A percentile compares a stretch with the other conserved stretches of the same genome.
phyloP scores from a whole-genome alignment of 179 eudicot species.

The Spergularia azorica region DNA sequence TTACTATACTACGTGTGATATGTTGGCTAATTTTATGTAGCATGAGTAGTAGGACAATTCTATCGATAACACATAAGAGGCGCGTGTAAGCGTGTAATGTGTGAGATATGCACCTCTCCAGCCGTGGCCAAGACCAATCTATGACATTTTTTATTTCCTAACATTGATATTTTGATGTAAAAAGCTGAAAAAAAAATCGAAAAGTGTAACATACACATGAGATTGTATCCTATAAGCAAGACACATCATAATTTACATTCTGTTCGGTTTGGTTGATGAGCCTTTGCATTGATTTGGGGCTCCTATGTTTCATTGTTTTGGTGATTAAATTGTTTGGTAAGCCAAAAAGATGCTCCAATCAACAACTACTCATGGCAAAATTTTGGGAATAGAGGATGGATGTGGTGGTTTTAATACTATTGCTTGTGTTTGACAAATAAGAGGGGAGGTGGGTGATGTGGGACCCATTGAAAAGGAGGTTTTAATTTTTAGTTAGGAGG shows the following conservation, averaged over 20 bases:
- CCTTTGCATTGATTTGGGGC: slow-evolving; percentile 19
- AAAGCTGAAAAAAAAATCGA: background rate
- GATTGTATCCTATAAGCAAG: slow-evolving; percentile 11
- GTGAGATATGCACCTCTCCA: too few species aligned
- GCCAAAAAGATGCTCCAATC: background rate
- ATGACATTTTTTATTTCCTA: background rate
- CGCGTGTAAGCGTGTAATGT: too few species aligned
- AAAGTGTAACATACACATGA: slow-evolving; percentile 17
- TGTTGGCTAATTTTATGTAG: too few species aligned
- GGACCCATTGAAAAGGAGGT: slow-evolving; percentile 34
- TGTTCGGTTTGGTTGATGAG: slow-evolving; percentile 21
- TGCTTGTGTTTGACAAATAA: slow-evolving; percentile 35
- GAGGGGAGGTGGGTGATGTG: slow-evolving; percentile 41
- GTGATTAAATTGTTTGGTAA: slow-evolving; percentile 28
- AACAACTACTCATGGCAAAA: background rate
- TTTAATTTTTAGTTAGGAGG: slow-evolving; percentile 31
- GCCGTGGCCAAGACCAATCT: background rate
- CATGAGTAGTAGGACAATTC: too few species aligned
- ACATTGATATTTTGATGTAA: background rate
- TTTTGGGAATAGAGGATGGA: background rate
- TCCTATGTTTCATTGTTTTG: slow-evolving; percentile 30
- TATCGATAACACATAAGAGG: too few species aligned
- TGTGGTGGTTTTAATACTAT: slow-evolving; percentile 17
- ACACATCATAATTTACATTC: slow-evolving; percentile 1
- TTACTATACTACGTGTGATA: too few species aligned